Percentiles rank a stretch among this genome's conserved stretches.
phyloP scores from a whole-genome alignment of 257 asterid species.

The Petunia axillaris region DNA sequence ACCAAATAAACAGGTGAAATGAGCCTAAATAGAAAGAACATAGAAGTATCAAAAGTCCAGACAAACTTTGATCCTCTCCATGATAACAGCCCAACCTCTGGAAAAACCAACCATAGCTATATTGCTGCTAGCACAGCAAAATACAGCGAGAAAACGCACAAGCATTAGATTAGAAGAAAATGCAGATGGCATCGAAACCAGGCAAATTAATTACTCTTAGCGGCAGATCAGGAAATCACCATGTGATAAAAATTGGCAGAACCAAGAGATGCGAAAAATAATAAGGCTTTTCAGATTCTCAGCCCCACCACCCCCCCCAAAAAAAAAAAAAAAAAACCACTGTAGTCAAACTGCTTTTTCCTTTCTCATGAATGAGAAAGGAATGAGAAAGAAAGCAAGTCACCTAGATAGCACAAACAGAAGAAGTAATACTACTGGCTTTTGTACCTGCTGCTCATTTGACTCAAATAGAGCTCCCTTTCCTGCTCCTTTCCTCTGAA shows the following conservation, averaged over 20 bases:
- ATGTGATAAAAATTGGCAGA: slow-evolving; percentile 13
- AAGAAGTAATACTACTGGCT: not conserved
- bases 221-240: not conserved
- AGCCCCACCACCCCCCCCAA: not conserved
- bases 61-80: not conserved
- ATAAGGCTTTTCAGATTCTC: slow-evolving; percentile 4
- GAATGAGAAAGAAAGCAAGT: not conserved
- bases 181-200: not conserved
- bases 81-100: not conserved
- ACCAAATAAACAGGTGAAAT: not conserved
- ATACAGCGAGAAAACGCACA: not conserved
- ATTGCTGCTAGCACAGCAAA: not conserved
- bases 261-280: not conserved
- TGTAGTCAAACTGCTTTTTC: not conserved
- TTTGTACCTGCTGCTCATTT: slow-evolving; percentile 62
- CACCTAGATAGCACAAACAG: slow-evolving; percentile 14
- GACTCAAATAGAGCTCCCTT: slow-evolving; percentile 48
- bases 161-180: not conserved
- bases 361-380: not conserved
- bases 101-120: slow-evolving; percentile 4
- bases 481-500: slow-evolving; percentile 54
- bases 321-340: too few relatives aligned
- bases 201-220: not conserved
- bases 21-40: not conserved
- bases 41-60: not conserved